phyloP scores from a whole-genome alignment of 2,329 filamentous ascomycete genomes.

The Thelonectria discophora region DNA sequence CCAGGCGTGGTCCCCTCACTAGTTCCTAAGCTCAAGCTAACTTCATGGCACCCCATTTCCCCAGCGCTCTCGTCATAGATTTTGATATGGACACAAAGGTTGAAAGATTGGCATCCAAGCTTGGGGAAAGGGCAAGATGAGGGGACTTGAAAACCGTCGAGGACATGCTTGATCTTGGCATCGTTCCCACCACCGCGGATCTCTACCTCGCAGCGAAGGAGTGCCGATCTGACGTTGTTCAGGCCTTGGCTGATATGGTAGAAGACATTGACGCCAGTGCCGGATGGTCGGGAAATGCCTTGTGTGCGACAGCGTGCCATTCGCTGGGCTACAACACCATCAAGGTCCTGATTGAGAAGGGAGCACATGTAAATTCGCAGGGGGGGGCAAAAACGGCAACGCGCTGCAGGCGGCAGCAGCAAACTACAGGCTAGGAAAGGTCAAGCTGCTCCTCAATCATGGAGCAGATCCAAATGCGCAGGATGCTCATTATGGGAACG shows the following conservation, averaged over 20 bases:
- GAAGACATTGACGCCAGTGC: background rate
- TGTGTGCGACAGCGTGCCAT: background rate
- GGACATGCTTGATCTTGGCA: background rate
- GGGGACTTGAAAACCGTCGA: background rate
- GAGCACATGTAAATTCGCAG: background rate
- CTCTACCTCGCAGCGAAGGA: background rate
- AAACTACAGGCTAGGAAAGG: background rate
- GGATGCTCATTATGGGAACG: background rate
- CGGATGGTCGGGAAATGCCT: background rate
- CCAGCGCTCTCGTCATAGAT: background rate
- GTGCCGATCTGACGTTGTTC: background rate
- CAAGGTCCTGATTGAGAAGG: background rate
- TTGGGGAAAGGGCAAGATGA: background rate
- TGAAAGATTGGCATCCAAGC: background rate
- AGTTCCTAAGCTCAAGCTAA: background rate
- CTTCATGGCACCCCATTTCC: background rate
- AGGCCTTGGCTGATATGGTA: background rate
- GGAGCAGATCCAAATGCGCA: background rate
- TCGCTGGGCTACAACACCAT: background rate
- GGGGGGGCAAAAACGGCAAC: background rate
- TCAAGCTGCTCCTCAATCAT: background rate
- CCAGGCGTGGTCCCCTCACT: background rate
- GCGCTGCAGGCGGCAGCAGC: background rate
- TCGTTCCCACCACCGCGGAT: background rate
- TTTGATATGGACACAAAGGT: background rate